Conservation (phyloP, 2,329 filamentous ascomycete species). For the Fusarium buharicum region DNA sequence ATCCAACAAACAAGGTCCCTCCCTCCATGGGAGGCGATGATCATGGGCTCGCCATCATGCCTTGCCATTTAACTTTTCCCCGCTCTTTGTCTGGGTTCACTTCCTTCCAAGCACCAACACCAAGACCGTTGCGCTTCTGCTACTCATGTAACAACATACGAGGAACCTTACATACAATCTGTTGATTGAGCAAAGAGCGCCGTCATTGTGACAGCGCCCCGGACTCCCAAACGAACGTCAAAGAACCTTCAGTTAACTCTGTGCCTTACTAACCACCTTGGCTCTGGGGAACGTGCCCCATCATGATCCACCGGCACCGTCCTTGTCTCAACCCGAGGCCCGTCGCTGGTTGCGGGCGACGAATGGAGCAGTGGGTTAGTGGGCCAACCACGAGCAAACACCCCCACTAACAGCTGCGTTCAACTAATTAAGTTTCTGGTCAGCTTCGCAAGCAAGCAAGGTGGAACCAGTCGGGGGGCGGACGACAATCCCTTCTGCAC, state of each 20-base stretch:
- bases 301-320: not conserved
- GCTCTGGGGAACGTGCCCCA: slow-evolving; percentile 31
- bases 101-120: slow-evolving; percentile 6
- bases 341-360: slow-evolving; percentile 32
- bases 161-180: slow-evolving; percentile 9
- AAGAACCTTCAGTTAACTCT: slow-evolving; percentile 6
- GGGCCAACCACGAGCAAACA: slow-evolving; percentile 29
- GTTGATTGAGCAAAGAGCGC: slow-evolving; percentile 35
- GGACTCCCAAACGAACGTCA: slow-evolving; percentile 4
- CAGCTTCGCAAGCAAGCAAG: slow-evolving; percentile 15
- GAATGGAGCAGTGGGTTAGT: slow-evolving; percentile 19
- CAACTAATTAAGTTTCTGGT: slow-evolving; percentile 15
- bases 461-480: slow-evolving; percentile 37
- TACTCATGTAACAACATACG: slow-evolving; percentile 1
- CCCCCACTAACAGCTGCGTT: slow-evolving; percentile 13
- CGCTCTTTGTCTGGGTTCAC: slow-evolving; percentile 7
- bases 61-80: slow-evolving; percentile 4
- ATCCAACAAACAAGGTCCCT: not conserved
- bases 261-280: slow-evolving; percentile 7
- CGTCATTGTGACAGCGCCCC: slow-evolving; percentile 36
- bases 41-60: not conserved
- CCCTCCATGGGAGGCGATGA: not conserved
- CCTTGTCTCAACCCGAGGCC: slow-evolving; percentile 13
- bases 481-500: slow-evolving; percentile 38
- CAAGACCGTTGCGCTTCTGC: slow-evolving; percentile 1